Base-by-base conservation (phyloP, 192 early-diverging fungal species). In the Dimargaris verticillata region DNA sequence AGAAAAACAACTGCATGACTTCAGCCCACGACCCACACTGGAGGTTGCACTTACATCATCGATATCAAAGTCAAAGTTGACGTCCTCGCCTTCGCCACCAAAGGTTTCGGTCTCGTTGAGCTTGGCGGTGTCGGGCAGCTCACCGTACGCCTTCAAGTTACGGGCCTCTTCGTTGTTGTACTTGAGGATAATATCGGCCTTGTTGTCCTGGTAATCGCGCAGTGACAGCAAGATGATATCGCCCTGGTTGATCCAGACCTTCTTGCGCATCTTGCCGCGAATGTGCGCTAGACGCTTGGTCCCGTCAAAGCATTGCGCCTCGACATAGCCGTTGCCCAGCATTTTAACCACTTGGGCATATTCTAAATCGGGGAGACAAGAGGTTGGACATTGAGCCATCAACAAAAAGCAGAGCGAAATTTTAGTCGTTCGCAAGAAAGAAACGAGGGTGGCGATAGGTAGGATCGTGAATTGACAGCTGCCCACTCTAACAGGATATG, bases 201-300 rank as follows among this genome's bases (percentile, higher is more conserved):
- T 93, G 52, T 80, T 72, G 69, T 93, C 91, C 78, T 95, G 86
- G 77, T 81, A 97, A 55, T 95, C 94, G 61, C 91, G 82, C 62
- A 93, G 80, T 33, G 86, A 85, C 15, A 97, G 72, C 45, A 97
- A 77, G 6, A 97, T 76, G 48, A 95, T 83, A 64, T 97, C 93
- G 51, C 95, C 95, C 61, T 81, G 81, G 63, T 80, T 84, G 68
- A 95, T 92, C 91, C 89, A 91, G 54, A 88, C 91, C 80, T 95
- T 99, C 75, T 96, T 99, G 69, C 93, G 87, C 83, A 99, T 89
- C 62, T 89, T 88, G 51, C 95, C 95, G 57, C 95, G 91, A 75
- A 99, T 96, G 67, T 92, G 90, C 54, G 87, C 95, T 70, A 92
- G 73, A 42, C 91, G 84, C 72, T 86, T 95, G 45, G 76, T 79